These are phyloP conservation scores for Prillingera fragicola DNA, from an alignment of 1,284 basidiomycete genomes.

Conservation along the genomic window DNA sequence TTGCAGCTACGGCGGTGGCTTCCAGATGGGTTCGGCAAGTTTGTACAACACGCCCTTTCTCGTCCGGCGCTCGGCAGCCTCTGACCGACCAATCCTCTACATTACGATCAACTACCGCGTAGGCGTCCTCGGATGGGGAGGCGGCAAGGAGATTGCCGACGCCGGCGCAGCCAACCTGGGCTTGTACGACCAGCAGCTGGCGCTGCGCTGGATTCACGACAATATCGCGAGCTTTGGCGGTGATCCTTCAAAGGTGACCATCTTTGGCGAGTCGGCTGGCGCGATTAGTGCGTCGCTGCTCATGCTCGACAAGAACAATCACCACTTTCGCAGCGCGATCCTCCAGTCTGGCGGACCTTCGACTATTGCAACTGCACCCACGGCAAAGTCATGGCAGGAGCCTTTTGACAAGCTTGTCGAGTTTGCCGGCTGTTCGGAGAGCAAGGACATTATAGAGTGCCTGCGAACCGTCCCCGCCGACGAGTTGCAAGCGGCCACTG, in stretches of 20 bases:
- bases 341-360: conserved; percentile 45
- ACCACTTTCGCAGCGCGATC: conserved; percentile 43
- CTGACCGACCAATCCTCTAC: conserved; percentile 42
- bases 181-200: conserved; percentile 50
- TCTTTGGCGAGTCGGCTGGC: conserved; percentile 45
- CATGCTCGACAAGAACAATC: conserved; percentile 25
- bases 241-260: conserved; percentile 45
- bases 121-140: conserved; percentile 49
- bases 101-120: conserved; percentile 51
- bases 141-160: conserved; percentile 32
- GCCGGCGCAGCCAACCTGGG: conserved; percentile 44
- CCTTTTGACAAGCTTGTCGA: background rate
- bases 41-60: conserved; percentile 22
- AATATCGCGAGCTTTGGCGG: conserved; percentile 52
- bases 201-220: conserved; percentile 51
- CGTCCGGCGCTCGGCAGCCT: conserved; percentile 6
- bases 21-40: conserved; percentile 19
- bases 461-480: conserved; percentile 1
- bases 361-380: too few species aligned
- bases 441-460: too few species aligned
- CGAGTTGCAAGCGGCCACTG: too few species aligned
- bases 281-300: conserved; percentile 38
- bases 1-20: conserved; percentile 40
- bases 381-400: too few species aligned
- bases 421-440: background rate